Conservation (phyloP, 2,329 filamentous ascomycete species). For the Hymenoscyphus infarciens region DNA sequence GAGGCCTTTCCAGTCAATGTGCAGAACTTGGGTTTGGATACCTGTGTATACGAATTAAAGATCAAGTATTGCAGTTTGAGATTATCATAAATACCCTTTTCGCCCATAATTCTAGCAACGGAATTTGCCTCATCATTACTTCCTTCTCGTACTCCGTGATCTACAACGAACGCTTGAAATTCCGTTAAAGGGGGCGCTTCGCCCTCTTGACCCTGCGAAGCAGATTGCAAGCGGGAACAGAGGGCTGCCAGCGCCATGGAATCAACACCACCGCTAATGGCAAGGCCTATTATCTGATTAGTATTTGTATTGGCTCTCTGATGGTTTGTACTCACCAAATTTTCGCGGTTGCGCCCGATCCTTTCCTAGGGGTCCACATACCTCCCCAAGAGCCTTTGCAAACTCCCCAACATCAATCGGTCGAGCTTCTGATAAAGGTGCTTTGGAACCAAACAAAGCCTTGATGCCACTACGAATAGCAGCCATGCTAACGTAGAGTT, state of each 20-base stretch:
- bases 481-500: background rate
- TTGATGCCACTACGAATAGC: background rate
- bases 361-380: background rate
- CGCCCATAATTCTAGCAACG: slow-evolving; percentile 39
- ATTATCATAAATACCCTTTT: slow-evolving; percentile 20
- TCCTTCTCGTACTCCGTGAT: slow-evolving; percentile 54
- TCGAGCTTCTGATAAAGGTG: background rate
- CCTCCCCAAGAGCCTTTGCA: background rate
- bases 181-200: slow-evolving; percentile 12
- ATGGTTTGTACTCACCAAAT: background rate
- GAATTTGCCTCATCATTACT: slow-evolving; percentile 50
- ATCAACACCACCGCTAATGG: slow-evolving; percentile 89
- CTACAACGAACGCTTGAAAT: slow-evolving; percentile 49
- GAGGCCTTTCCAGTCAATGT: slow-evolving; percentile 50
- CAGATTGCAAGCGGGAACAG: slow-evolving; percentile 47
- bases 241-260: slow-evolving; percentile 93
- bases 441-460: background rate
- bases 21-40: slow-evolving; percentile 30
- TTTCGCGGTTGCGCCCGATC: background rate
- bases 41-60: slow-evolving; percentile 21
- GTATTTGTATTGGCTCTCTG: background rate
- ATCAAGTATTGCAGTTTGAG: background rate
- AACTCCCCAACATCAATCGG: slow-evolving; percentile 4
- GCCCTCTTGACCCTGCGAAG: background rate
- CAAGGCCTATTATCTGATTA: slow-evolving; percentile 53